Evolutionary conservation across 2,329 filamentous ascomycete genomes (phyloP), one percentile per base, ranked within the genome.

Genomic region (Cercospora sp.): DNA sequence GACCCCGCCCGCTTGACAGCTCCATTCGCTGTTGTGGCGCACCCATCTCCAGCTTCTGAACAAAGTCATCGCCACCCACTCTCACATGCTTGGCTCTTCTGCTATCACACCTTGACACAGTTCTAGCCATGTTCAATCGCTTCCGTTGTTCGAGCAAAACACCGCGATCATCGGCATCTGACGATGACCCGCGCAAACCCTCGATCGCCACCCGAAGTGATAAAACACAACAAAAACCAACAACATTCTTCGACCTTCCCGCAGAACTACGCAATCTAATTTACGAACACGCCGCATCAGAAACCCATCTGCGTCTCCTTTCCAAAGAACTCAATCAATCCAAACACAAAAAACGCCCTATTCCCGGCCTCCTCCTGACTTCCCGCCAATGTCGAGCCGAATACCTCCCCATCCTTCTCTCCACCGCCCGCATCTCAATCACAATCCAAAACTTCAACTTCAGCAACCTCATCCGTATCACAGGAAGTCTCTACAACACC

Each of bases 231-330:
- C 53, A 28, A 30, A n/a, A 23, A 6, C 10, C 53, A 36, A 69
- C 72, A 26, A 70, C 67, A 16, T 77, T 78, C 70, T 75, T 75
- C 67, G 70, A 72, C 59, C 69, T 78, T 1, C 76, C 76, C 1
- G 68, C 75, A 5, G 76, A 78, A 59, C 62, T 78, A 1, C 72
- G 76, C n/a, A 77, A 76, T 36, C 59, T 69, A 0, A 73, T 78
- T 53, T 77, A 77, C 66, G 67, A 70, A 3, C 67, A 72, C 33
- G 67, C 71, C 23, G 72, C 71, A 23, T 26, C 33, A 16, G 59
- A 67, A 23, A 67, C 66, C 1, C 63, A 33, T 16, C 69, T 76
- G 5, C 57, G 51, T 31, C 61, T 45, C 26, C 55, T 45, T 6
- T 31, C 23, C 26, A 62, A n/a, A 16, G 48, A 60, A 20, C 8